Evolutionary conservation across 1,284 basidiomycete species (phyloP).

Genomic region (Rhodotorula sp.): DNA sequence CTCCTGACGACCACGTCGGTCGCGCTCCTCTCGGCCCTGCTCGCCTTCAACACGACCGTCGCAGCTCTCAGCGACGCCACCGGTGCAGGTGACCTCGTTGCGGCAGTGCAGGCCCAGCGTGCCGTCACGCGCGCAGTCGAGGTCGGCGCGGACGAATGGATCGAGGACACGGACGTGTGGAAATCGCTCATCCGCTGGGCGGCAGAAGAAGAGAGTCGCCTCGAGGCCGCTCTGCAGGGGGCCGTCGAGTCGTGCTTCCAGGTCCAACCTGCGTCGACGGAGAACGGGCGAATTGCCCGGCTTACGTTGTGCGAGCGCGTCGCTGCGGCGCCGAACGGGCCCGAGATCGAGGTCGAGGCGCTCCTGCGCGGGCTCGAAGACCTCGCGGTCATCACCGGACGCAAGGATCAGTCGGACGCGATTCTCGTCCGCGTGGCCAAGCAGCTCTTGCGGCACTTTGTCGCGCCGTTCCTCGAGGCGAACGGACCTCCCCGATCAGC

Average conservation of each 20-base stretch:
- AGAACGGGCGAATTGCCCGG: background rate
- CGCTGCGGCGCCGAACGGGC: conserved; percentile 21
- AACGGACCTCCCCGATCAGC: background rate
- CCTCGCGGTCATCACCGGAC: conserved; percentile 17
- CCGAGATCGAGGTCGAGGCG: conserved; percentile 10
- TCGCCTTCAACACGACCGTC: conserved; percentile 20
- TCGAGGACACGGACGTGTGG: conserved; percentile 30
- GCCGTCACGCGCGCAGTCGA: conserved; percentile 22
- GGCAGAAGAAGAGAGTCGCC: conserved; percentile 26
- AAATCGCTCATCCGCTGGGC: conserved; percentile 32
- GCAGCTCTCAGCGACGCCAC: conserved; percentile 20
- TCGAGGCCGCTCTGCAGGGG: conserved; percentile 23
- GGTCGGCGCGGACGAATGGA: conserved; percentile 30
- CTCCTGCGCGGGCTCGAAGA: conserved; percentile 22
- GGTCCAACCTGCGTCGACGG: background rate
- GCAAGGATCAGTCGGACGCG: conserved; percentile 11
- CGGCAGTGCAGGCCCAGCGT: conserved; percentile 16
- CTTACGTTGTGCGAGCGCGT: conserved; percentile 11
- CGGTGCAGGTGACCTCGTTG: conserved; percentile 21
- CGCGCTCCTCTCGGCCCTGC: conserved; percentile 24
- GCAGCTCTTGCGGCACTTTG: conserved; percentile 25
- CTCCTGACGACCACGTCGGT: conserved; percentile 16
- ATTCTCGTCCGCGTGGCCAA: conserved; percentile 29
- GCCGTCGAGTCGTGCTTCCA: conserved; percentile 35
- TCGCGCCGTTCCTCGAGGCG: conserved; percentile 35